phyloP scores from a whole-genome alignment of 345 rosid genomes.

The Psidium friedrichsthalianum region DNA sequence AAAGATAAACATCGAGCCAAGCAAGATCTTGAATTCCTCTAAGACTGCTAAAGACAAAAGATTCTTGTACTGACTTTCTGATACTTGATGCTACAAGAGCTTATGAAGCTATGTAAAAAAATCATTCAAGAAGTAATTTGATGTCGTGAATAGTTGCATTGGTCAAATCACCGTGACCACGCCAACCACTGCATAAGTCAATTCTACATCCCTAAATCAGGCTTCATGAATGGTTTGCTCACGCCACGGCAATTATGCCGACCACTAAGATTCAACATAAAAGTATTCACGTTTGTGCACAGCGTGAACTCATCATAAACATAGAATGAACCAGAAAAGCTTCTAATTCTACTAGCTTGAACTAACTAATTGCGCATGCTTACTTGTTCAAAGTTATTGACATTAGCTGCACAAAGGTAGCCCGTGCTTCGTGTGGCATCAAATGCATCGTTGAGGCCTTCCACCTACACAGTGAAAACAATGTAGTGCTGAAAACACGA shows the following conservation, averaged over 20 bases:
- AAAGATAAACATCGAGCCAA: not conserved
- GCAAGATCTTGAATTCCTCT: not conserved
- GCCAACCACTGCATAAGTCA: not conserved
- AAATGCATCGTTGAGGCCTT: constrained; percentile 46
- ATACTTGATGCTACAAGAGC: not conserved
- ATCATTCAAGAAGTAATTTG: not conserved
- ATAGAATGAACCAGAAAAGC: not conserved
- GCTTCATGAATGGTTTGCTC: not conserved
- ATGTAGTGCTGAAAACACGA: not conserved
- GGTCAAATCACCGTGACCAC: not conserved
- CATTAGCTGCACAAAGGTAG: constrained; percentile 76
- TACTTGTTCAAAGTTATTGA: constrained; percentile 73
- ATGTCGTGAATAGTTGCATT: not conserved
- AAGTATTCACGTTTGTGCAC: not conserved
- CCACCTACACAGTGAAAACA: constrained; percentile 41
- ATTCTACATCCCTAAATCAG: not conserved
- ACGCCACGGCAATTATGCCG: not conserved
- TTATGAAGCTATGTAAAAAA: not conserved
- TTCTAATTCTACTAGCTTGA: not conserved
- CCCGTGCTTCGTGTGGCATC: constrained; percentile 89
- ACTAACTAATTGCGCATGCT: not conserved
- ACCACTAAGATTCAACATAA: not conserved
- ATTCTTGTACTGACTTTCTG: not conserved
- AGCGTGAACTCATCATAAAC: not conserved
- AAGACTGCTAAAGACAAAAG: no score